Evolutionary conservation across 169 alveolate genomes (phyloP).

Genomic region (Miamiensis avidus): DNA sequence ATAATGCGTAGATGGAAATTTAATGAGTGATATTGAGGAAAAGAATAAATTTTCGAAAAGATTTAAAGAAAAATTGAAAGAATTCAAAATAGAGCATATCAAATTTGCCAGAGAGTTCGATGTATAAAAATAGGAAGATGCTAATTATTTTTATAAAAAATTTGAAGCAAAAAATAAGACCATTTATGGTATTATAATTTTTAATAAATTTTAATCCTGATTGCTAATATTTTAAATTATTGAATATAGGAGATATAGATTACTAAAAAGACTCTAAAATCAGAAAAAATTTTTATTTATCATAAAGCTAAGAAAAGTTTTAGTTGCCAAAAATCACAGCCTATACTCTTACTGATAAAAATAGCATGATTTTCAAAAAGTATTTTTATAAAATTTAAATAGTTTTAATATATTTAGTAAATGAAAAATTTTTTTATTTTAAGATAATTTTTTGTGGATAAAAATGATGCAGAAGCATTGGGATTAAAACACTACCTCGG

Average conservation of each 20-base stretch:
- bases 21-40: not conserved
- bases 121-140: slow-evolving; percentile 8
- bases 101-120: slow-evolving; percentile 24
- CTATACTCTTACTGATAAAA: not conserved
- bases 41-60: not conserved
- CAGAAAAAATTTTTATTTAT: too few species aligned
- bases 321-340: slow-evolving; percentile 2
- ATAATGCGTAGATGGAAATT: not conserved
- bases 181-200: not conserved
- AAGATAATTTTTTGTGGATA: slow-evolving; percentile 20
- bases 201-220: too few species aligned
- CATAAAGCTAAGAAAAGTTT: not conserved
- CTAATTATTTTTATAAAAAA: slow-evolving; percentile 19
- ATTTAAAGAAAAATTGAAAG: slow-evolving; percentile 17
- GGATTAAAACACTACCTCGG: slow-evolving; percentile 50
- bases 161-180: not conserved
- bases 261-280: too few species aligned
- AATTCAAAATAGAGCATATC: slow-evolving; percentile 19
- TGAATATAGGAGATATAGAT: too few species aligned
- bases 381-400: slow-evolving; percentile 9
- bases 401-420: not conserved
- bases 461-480: slow-evolving; percentile 36
- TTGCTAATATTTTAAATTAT: too few species aligned
- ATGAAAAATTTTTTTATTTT: slow-evolving; percentile 1
- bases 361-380: not conserved